Base-by-base conservation (phyloP, 805 yeast genomes). In the Yamadazyma insecticola region DNA sequence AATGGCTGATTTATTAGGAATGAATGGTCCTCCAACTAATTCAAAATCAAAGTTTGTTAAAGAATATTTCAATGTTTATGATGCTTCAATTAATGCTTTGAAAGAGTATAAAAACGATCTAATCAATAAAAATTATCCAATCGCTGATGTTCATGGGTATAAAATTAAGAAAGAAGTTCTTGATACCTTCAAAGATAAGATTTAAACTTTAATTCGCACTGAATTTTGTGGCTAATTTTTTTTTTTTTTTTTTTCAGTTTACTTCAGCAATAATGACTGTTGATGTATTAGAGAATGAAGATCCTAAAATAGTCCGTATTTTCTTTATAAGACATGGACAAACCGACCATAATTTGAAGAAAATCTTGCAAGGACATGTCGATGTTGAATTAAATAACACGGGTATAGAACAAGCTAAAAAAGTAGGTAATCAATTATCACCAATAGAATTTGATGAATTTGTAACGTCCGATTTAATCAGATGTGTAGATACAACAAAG, bases 311-410 rank as follows among this genome's bases (percentile, higher is more conserved):
- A 6, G 50, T 74, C 2, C 60, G 83, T 16, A 45, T 83, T 3
- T 79, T 81, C 41, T 53, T 85, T 4, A 74, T 86, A 4, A 73
- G 96, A 47, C 96, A 86, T 46, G 96, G 95, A 1, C 92, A 82
- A 51, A 86, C 96, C 0, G 78, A 78, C 35, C 78, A 80, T 54
- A 86, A 86, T 50, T 66, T 68, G 22, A 50, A 70, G 32, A 80
- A 76, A 55, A 80, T 81, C 29, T 55, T 86, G 22, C 96, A 86
- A 55, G 96, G 96, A 1, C 95, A 86, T 48, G 47, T 64, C 26
- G 81, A 86, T 48, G 74, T 78, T 4, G 70, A 74, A 13, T 49
- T 87, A 33, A 85, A 85, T 47, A 70, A 57, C 0, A 65, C 61
- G 3, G 95, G 96, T 0, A 34, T 48, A 2, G 43, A 57, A 3